Base-by-base conservation (phyloP, 768 basidiomycete genomes). In the Suillus lakei region DNA sequence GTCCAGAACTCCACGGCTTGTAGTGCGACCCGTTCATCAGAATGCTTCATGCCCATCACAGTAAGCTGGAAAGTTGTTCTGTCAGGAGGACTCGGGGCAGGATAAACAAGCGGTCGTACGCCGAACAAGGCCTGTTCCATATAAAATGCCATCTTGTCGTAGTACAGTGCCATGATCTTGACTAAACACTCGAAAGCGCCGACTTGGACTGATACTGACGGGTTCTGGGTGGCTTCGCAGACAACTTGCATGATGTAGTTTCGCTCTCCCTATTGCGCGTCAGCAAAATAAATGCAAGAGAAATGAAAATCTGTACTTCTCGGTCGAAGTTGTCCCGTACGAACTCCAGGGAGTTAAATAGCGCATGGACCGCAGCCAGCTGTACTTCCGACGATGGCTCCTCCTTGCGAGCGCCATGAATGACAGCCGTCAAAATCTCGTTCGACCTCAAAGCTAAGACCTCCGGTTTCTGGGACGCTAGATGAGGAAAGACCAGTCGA, bases 221-320 rank as follows among this genome's bases (percentile, higher is more conserved):
- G 66, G 70, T 90, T 96, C 77, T 99, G 98, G 0, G 98, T 99
- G 0, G 97, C 97, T 74, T 99, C 98, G 75, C 98, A 99, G 21
- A 99, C 93, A 50, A 99, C 96, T 82, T 99, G 98, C 98, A 99
- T 99, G 78, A 99, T 99, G 81, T 98, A 99, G 80, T 99, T 99
- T 56, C 98, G 89, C 78, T 99, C 98, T 70, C 98, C 98, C 95
- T 99, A 73, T 15, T 65, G 30, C 10, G 5, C 10, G 5, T 41
- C 9, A 59, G 28, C 10, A 41, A 18, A 5, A 28, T 12, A 59
- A 39, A 59, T 3, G 10, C 15, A 6, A 30, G 10, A 59, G 10
- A 59, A 38, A 12, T 1, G 4, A 59, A 26, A 61, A 41, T 61
- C 39, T 48, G 55, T 68, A 97, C 96, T 84, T 99, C 98, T 59